Evolutionary conservation across 805 yeast genomes (phyloP), one percentile per base, ranked within the genome.

Genomic region (Saturnispora diversa): DNA sequence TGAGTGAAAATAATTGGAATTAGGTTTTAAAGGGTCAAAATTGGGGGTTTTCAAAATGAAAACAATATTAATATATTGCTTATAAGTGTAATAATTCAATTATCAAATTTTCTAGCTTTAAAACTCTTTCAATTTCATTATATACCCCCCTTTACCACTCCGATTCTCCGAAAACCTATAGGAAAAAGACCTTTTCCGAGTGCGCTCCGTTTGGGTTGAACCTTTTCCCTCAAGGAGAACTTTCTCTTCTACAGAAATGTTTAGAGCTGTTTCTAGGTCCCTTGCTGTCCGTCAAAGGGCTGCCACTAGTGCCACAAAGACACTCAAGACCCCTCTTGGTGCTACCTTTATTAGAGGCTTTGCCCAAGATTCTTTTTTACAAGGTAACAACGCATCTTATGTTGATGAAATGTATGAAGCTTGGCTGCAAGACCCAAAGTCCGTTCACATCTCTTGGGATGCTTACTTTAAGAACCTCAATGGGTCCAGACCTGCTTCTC

Each of bases 321-420:
- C 33, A 12, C 28, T 33, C 10, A 23, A 23, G 16, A 27, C 33
- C 6, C 33, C 33, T 30, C 16, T 30, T 11, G 23, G 38, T 33
- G 24, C 35, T 23, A 39, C 13, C 37, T 35, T 42, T 4, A 24
- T 44, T 21, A 42, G 55, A 45, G 69, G 74, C 43, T 57, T 69
- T 31, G 62, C 61, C 28, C 57, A 66, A 43, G 98, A 92, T 65
- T 72, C 77, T 31, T 92, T 92, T 63, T 66, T 88, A 51, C 84
- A 83, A 51, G 76, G 92, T 45, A 77, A 78, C 60, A 84, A 84
- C 63, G 92, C 95, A 48, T 78, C 79, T 55, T 92, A 92, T 64
- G 84, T 92, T 54, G 99, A 92, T 64, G 97, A 92, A 69, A 92
- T 92, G 99, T 92, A 87, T 65, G 77, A 77, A 49, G 88, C 95